phyloP scores from a whole-genome alignment of 2,329 filamentous ascomycete genomes.

The Thelonectria blattea region DNA sequence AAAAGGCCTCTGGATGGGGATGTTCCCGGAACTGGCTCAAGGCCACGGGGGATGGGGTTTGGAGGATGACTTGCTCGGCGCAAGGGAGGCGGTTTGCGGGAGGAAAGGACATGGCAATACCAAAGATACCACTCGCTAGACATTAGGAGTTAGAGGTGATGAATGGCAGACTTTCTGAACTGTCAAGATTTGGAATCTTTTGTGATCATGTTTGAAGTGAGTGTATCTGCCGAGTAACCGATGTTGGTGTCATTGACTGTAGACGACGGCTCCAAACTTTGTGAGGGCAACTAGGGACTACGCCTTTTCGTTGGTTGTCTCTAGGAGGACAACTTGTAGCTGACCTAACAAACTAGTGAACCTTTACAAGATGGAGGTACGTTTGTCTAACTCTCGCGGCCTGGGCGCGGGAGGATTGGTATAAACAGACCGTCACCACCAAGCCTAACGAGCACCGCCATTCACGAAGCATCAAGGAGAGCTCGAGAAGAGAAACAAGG shows the following conservation, averaged over 20 bases:
- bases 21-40: conserved; percentile 21
- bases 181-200: conserved; percentile 17
- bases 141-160: conserved; percentile 39
- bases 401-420: no score
- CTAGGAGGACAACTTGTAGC: no score
- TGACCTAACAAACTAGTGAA: no score
- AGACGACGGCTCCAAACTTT: background rate
- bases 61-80: conserved; percentile 31
- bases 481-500: no score
- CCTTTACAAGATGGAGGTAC: no score
- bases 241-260: background rate
- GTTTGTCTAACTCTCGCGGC: background rate
- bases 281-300: background rate
- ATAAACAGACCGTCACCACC: no score
- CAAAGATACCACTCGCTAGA: conserved; percentile 51
- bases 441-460: no score
- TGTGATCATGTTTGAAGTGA: background rate
- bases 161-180: conserved; percentile 32
- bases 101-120: conserved; percentile 35
- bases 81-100: conserved; percentile 29
- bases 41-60: conserved; percentile 26
- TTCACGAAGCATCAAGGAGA: no score
- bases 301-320: no score
- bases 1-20: conserved; percentile 32
- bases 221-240: background rate